Evolutionary conservation across 331 rosid genomes (phyloP), one percentile per base, ranked within the genome.

Genomic region (Malus hybrid): DNA sequence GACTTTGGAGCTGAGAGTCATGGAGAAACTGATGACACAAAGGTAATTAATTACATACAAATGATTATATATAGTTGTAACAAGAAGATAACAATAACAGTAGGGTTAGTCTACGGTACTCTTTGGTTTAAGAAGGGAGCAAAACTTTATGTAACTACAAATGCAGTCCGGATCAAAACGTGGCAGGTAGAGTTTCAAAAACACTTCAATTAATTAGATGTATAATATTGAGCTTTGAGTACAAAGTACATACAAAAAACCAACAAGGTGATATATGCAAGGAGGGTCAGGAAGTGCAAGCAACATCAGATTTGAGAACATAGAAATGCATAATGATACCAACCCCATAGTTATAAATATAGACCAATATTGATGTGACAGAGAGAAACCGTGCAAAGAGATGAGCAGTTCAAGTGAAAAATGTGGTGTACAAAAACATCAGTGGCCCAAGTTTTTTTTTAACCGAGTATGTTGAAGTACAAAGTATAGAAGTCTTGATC

Each of bases 1-100:
- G 84, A 89, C 72, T 87, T 73, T 78, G 95, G 97, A 80, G 97
- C 95, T 44, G 50, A 74, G 65, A 90, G 93, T 56, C 80, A 87
- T 81, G 89, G 90, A 67, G 5, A 9, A 20, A 19, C 32, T 31
- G 32, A 31, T 31, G 32, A 31, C 32, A 31, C 32, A 31, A 31
- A 31, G 32, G 32, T 31, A 31, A 31, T 31, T 31, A 31, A 31
- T 31, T 31, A 31, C 32, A 31, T 31, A 31, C 32, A 31, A 31
- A 31, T 31, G 32, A 31, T 31, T 31, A 31, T 31, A 31, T 31
- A 31, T 31, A 31, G 5, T 31, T 31, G 32, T 31, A 31, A 31
- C 32, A 31, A 31, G 5, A 31, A 31, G 32, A 31, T 31, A 31
- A 31, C 32, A 31, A 31, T 31, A 31, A 31, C 32, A 31, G 32